Conservation (phyloP, 2,329 filamentous ascomycete genomes). For the Aspergillus awamori region DNA sequence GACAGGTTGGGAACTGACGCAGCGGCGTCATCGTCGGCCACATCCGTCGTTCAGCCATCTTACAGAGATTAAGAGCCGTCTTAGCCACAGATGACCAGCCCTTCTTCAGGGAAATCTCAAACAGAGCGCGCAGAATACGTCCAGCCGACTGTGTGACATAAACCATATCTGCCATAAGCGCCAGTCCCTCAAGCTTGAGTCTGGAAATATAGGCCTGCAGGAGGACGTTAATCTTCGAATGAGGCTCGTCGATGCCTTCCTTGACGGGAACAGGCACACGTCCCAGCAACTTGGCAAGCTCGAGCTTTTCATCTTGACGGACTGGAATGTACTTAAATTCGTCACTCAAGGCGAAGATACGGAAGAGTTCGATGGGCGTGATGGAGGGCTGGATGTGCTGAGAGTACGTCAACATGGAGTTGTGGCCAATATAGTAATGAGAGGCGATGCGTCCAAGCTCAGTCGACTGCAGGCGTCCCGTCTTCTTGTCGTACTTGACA, state of each 20-base stretch:
- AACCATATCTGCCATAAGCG: slow-evolving; percentile 96
- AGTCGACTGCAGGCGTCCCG: slow-evolving; percentile 83
- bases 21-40: slow-evolving; percentile 98
- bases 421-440: slow-evolving; percentile 97
- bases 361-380: slow-evolving; percentile 92
- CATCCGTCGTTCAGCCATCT: slow-evolving; percentile 99
- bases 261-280: slow-evolving; percentile 95
- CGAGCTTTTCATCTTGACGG: slow-evolving; percentile 94
- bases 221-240: slow-evolving; percentile 97
- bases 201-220: slow-evolving; percentile 96
- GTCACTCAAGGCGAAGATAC: slow-evolving; percentile 91
- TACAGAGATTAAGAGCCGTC: slow-evolving; percentile 89
- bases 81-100: slow-evolving; percentile 94
- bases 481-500: slow-evolving; percentile 93
- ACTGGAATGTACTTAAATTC: slow-evolving; percentile 99
- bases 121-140: slow-evolving; percentile 91
- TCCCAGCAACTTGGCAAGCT: slow-evolving; percentile 86
- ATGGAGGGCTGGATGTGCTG: slow-evolving; percentile 91
- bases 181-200: slow-evolving; percentile 88
- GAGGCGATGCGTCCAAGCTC: slow-evolving; percentile 95
- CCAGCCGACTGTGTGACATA: slow-evolving; percentile 98
- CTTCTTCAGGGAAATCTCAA: slow-evolving; percentile 96
- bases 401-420: slow-evolving; percentile 96
- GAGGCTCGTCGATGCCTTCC: slow-evolving; percentile 93
- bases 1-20: slow-evolving; percentile 82